phyloP scores from a whole-genome alignment of 805 yeast species.

The Schwanniomyces sp. region DNA sequence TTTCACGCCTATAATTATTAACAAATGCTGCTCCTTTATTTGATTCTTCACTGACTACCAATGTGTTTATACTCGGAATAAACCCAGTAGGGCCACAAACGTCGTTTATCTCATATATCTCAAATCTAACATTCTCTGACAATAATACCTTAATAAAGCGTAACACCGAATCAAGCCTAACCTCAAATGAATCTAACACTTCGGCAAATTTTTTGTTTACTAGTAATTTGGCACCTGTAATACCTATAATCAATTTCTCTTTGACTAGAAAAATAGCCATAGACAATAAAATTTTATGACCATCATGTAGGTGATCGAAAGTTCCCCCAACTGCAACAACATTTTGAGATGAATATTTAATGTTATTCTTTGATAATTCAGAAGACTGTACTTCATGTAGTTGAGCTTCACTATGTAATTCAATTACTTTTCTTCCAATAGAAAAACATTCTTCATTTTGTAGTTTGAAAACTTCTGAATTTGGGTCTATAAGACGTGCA shows the following conservation, averaged over 20 bases:
- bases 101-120: constrained; percentile 69
- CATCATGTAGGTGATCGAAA: constrained; percentile 94
- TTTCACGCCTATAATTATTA: constrained; percentile 60
- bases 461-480: not conserved
- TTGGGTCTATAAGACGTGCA: not conserved
- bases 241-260: constrained; percentile 66
- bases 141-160: constrained; percentile 44
- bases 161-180: constrained; percentile 47
- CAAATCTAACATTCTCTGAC: constrained; percentile 49
- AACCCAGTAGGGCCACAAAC: constrained; percentile 93
- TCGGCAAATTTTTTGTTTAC: constrained; percentile 73
- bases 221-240: constrained; percentile 75
- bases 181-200: constrained; percentile 56
- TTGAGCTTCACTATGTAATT: not conserved
- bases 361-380: not conserved
- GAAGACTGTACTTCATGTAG: too few relatives aligned
- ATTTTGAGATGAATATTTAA: constrained; percentile 4
- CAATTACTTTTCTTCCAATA: not conserved
- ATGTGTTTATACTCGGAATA: constrained; percentile 68
- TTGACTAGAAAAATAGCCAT: constrained; percentile 64
- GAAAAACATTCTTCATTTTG: not conserved
- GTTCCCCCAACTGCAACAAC: constrained; percentile 88
- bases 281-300: constrained; percentile 83
- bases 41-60: constrained; percentile 83
- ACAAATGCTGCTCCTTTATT: constrained; percentile 69